These are phyloP conservation scores for Cladosporium sp. DNA, from an alignment of 2,329 filamentous ascomycete genomes.

Conservation along the genomic window DNA sequence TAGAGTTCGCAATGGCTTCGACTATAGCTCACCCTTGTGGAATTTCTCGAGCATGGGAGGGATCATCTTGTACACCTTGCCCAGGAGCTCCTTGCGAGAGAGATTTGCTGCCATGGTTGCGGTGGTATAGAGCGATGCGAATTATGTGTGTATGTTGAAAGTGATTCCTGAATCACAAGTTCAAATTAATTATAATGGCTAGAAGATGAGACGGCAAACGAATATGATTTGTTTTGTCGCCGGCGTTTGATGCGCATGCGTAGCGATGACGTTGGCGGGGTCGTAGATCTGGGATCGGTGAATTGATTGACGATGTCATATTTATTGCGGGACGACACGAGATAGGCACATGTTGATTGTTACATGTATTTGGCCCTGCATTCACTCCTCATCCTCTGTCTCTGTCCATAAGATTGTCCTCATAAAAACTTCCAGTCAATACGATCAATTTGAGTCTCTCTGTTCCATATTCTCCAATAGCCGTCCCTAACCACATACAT, in stretches of 20 bases:
- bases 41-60: constrained; percentile 94
- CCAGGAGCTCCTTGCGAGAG: constrained; percentile 69
- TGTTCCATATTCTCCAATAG: too few species aligned
- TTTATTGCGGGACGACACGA: neutral
- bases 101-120: constrained; percentile 44
- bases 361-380: neutral
- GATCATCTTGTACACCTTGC: constrained; percentile 81
- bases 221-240: neutral
- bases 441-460: too few species aligned
- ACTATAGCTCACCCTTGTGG: constrained; percentile 71
- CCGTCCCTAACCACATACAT: neutral
- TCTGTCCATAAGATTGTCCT: neutral
- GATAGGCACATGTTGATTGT: neutral
- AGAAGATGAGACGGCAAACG: neutral
- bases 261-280: constrained; percentile 2
- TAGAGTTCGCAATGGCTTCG: neutral
- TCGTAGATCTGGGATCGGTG: neutral
- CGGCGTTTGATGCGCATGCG: neutral
- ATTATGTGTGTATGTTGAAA: neutral
- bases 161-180: neutral
- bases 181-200: neutral
- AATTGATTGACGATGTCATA: neutral
- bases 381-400: neutral
- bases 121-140: too few species aligned
- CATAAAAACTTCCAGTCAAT: too few species aligned